These are phyloP conservation scores for Xylaria digitata DNA, from an alignment of 2,329 filamentous ascomycete genomes.

Conservation along the genomic window DNA sequence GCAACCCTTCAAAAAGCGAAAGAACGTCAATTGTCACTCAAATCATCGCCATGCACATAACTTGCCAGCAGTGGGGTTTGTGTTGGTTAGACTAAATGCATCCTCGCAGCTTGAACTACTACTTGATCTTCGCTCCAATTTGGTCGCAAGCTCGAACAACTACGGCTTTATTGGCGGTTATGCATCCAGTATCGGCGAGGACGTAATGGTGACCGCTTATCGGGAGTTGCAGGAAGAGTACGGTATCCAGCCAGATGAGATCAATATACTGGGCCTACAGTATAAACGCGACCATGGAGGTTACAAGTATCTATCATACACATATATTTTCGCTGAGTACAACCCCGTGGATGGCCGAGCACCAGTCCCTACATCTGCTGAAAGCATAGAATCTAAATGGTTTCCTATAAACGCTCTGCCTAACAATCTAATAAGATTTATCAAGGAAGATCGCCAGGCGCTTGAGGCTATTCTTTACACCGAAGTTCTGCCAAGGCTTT, in stretches of 20 bases:
- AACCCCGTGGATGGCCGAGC: conserved; percentile 14
- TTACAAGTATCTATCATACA: conserved; percentile 27
- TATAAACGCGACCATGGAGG: conserved; percentile 34
- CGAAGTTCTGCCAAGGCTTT: conserved; percentile 9
- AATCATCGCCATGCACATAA: conserved; percentile 29
- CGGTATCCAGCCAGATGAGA: conserved; percentile 3
- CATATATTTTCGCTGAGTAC: conserved; percentile 35
- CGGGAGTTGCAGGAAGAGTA: conserved; percentile 21
- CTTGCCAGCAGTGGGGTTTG: conserved; percentile 24
- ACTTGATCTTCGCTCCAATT: conserved; percentile 18
- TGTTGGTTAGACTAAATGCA: conserved; percentile 24
- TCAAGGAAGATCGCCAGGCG: conserved; percentile 13
- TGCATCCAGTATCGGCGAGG: not conserved
- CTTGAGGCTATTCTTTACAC: not conserved
- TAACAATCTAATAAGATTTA: not conserved
- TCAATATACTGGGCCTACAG: conserved; percentile 6
- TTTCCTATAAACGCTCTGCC: conserved; percentile 27
- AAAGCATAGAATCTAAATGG: conserved; percentile 25
- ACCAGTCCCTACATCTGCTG: not conserved
- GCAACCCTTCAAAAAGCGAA: conserved; percentile 17
- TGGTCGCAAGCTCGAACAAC: not conserved
- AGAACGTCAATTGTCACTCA: conserved; percentile 18
- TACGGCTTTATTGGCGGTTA: conserved; percentile 31
- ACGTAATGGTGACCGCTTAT: not conserved
- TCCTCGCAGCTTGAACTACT: conserved; percentile 23